Evolutionary conservation across 2,329 filamentous ascomycete species (phyloP).

Genomic region (Knufia fluminis): DNA sequence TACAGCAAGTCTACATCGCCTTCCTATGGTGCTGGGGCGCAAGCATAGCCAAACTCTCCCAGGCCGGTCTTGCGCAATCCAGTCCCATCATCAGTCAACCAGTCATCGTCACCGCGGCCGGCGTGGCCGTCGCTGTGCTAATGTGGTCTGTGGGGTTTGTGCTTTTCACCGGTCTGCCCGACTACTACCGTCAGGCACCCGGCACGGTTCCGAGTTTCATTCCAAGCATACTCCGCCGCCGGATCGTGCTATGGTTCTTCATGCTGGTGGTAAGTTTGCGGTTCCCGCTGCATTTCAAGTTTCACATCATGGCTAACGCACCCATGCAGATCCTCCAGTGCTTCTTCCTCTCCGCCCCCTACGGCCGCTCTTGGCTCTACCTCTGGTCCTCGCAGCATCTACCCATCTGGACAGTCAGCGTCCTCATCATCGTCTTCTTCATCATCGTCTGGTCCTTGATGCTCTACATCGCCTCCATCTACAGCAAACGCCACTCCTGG

Average conservation of each 20-base stretch:
- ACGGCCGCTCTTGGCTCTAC: conserved; percentile 52
- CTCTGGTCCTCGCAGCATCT: conserved; percentile 44
- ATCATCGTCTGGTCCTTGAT: conserved; percentile 42
- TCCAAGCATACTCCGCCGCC: conserved; percentile 44
- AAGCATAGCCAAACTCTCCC: conserved; percentile 32
- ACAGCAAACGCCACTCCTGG: conserved; percentile 45
- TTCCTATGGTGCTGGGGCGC: conserved; percentile 52
- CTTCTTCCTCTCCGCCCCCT: conserved; percentile 50
- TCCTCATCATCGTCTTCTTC: conserved; percentile 30
- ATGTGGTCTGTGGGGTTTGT: conserved; percentile 42
- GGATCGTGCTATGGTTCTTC: conserved; percentile 33
- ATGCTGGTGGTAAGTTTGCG: conserved; percentile 4
- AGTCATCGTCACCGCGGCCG: conserved; percentile 23
- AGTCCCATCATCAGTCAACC: not conserved
- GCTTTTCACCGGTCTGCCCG: conserved; percentile 46
- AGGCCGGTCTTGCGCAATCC: conserved; percentile 29
- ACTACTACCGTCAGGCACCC: conserved; percentile 50
- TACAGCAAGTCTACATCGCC: conserved; percentile 47
- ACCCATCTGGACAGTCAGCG: conserved; percentile 39
- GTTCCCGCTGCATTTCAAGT: conserved; percentile 41
- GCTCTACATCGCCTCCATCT: conserved; percentile 39
- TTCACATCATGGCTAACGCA: conserved; percentile 37
- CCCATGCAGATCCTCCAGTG: conserved; percentile 41
- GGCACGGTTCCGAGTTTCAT: conserved; percentile 51
- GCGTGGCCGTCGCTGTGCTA: conserved; percentile 41